Evolutionary conservation across 2,329 filamentous ascomycete genomes (phyloP), one percentile per base, ranked within the genome.

Genomic region (Cladosporium sp.): DNA sequence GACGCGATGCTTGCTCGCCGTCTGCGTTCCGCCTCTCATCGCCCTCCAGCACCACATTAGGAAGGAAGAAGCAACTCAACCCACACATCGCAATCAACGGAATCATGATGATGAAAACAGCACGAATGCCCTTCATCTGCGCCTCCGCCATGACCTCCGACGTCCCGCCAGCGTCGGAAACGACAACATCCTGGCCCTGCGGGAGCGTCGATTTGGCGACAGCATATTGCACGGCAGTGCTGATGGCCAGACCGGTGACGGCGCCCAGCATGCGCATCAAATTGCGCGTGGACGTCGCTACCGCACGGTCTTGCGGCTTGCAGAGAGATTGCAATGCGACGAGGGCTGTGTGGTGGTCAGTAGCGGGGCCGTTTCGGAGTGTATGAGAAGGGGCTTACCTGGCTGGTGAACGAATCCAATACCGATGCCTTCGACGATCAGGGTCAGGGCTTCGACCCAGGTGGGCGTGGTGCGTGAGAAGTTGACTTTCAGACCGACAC

Each of bases 371-470:
- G 5, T 2, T 4, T 32, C 7, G 4, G 11, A 17, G 8, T 1
- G 15, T 34, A 9, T 12, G 15, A 12, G 17, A 18, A 11, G 2
- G 3, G 7, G 34, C 27, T 48, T 36, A 27, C 45, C 45, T 22
- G 45, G 45, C 6, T 48, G 45, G 7, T 48, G 45, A 17, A 48
- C 45, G 17, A 48, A 48, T 5, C 45, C 45, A 32, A 48, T 48
- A 7, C 45, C 45, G 9, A 34, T 24, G 1, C 37, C 45, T 32
- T 48, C 45, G 15, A 48, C 19, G 7, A 48, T 41, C 1, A 48
- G 37, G 3, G 45, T 41, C 24, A 48, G 12, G 13, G 34, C 37
- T 12, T 48, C 45, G 3, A 18, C 29, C 45, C 45, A 48, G 4
- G 41, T 37, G 1, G 45, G 45, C 2, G 37, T 48, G 9, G 37